Percentiles rank a stretch among this genome's conserved stretches.
Evolutionary conservation across 257 asterid genomes (phyloP).

Genomic region (Plectranthus barbatus): DNA sequence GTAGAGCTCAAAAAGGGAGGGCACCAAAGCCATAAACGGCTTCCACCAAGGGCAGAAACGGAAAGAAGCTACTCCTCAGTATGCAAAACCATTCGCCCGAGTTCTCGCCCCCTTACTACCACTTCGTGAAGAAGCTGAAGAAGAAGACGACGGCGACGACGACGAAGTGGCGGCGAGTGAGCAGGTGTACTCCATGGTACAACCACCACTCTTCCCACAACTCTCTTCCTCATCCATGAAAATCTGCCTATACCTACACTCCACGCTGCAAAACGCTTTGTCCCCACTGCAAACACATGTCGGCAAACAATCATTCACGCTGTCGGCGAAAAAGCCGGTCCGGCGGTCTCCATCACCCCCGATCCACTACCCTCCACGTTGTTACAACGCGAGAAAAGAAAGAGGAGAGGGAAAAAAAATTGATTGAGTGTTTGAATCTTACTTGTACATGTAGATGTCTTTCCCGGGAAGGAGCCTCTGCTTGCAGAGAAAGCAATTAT

Average conservation of each 20-base stretch:
- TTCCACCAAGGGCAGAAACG: conserved; percentile 34
- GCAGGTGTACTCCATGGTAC: conserved; percentile 44
- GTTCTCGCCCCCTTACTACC: conserved; percentile 29
- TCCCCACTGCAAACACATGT: conserved; percentile 56
- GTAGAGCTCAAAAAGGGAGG: not conserved
- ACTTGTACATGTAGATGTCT: conserved; percentile 98
- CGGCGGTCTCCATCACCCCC: too few species aligned
- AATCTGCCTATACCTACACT: conserved; percentile 86
- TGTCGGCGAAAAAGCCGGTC: not conserved
- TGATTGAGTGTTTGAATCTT: conserved; percentile 10
- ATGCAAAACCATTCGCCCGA: conserved; percentile 47
- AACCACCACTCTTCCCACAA: conserved; percentile 17
- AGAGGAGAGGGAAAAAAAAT: not conserved
- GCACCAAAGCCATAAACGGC: conserved; percentile 17
- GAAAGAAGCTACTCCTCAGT: conserved; percentile 20
- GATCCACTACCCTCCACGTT: not conserved
- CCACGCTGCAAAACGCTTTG: conserved; percentile 77
- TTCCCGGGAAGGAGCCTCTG: conserved; percentile 59
- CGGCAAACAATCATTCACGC: not conserved
- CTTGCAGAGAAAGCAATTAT: conserved; percentile 65
- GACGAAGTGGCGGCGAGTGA: conserved; percentile 39
- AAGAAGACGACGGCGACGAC: not conserved
- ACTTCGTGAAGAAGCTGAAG: conserved; percentile 18
- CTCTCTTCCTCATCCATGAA: conserved; percentile 78
- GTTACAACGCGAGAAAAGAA: not conserved